Percentiles rank a stretch among this genome's conserved stretches.
Conservation (phyloP, 306 rosid species). For the Lotus japonicus region DNA sequence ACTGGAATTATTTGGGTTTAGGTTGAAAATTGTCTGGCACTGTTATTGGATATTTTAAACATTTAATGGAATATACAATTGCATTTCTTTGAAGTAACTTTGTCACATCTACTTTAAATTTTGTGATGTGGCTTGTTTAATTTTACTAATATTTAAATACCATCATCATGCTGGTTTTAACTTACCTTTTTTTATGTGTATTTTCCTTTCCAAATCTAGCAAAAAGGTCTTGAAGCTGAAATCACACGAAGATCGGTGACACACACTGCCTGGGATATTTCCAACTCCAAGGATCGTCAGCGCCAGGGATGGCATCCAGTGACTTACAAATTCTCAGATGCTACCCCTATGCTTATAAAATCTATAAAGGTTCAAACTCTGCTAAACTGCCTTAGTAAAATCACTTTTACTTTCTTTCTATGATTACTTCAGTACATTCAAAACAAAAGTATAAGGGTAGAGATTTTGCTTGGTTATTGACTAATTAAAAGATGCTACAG, state of each 20-base stretch:
- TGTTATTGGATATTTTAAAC: background rate
- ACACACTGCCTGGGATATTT: slow-evolving; percentile 88
- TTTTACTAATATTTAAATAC: background rate
- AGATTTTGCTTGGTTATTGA: background rate
- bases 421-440: background rate
- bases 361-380: slow-evolving; percentile 60
- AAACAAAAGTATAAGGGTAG: background rate
- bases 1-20: background rate
- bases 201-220: slow-evolving; percentile 46
- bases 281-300: slow-evolving; percentile 55
- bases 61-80: background rate
- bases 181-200: background rate
- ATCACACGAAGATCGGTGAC: slow-evolving; percentile 79
- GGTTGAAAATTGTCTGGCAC: background rate
- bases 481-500: background rate
- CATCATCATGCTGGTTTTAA: background rate
- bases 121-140: background rate
- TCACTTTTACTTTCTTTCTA: slow-evolving; percentile 5
- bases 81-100: background rate
- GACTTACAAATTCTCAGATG: slow-evolving; percentile 89
- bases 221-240: slow-evolving; percentile 73
- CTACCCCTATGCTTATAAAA: slow-evolving; percentile 71
- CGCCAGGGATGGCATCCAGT: slow-evolving; percentile 99
- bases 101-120: background rate
- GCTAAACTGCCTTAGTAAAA: slow-evolving; percentile 3